A percentile compares a stretch with the other conserved stretches of the same genome.
phyloP scores from a whole-genome alignment of 805 yeast genomes.

The Saccharomycopsis synnaedendra region DNA sequence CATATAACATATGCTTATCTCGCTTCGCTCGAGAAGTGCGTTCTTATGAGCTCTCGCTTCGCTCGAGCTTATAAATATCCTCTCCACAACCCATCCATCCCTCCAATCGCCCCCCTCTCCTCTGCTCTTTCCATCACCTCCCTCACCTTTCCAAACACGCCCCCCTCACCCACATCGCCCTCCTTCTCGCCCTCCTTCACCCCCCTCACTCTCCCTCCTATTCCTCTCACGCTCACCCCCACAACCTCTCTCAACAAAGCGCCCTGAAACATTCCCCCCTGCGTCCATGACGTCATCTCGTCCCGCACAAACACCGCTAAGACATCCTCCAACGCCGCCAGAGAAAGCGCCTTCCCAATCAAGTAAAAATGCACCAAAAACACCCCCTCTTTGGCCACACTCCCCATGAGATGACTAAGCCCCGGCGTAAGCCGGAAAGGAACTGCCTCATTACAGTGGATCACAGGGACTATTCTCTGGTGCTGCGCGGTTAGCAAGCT shows the following conservation, averaged over 20 bases:
- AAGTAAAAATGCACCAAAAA: constrained; percentile 74
- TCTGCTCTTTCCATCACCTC: too few species aligned
- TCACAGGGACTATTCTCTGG: constrained; percentile 44
- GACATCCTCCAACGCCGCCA: constrained; percentile 84
- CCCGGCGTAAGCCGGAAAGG: constrained; percentile 97
- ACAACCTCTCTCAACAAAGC: constrained; percentile 81
- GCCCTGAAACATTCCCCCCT: constrained; percentile 51
- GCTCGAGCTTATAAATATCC: too few species aligned
- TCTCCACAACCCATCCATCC: too few species aligned
- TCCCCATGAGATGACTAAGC: constrained; percentile 86
- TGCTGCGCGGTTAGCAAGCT: constrained; percentile 27
- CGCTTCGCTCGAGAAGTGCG: too few species aligned
- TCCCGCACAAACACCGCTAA: constrained; percentile 88
- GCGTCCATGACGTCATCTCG: constrained; percentile 88
- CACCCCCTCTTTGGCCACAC: constrained; percentile 82
- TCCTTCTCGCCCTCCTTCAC: not conserved
- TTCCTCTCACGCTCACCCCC: constrained; percentile 73
- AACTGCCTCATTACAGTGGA: constrained; percentile 86
- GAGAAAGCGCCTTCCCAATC: constrained; percentile 79
- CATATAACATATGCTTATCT: too few species aligned
- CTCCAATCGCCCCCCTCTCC: too few species aligned
- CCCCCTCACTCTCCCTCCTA: constrained; percentile 57
- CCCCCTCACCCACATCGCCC: not conserved
- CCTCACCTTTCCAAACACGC: constrained; percentile 52
- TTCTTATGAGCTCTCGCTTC: too few species aligned